These are phyloP conservation scores for Termitomyces sp. DNA, from an alignment of 768 basidiomycete genomes.

Conservation along the genomic window DNA sequence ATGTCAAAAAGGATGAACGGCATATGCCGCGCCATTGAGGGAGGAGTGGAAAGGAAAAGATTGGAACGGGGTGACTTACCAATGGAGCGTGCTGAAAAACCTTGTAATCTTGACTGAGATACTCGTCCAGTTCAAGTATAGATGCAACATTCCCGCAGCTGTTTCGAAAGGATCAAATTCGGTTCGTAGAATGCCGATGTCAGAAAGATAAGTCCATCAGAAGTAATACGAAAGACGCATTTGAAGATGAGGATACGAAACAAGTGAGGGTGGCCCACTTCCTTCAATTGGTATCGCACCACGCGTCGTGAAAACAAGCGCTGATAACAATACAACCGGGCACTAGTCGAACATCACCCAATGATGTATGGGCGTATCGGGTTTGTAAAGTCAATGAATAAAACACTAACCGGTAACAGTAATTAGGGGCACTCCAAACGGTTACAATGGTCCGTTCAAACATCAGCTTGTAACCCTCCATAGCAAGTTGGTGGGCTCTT, in stretches of 20 bases:
- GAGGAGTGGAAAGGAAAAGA: not conserved
- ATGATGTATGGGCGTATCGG: not conserved
- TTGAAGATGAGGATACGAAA: not conserved
- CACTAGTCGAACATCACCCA: not conserved
- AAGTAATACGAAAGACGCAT: not conserved
- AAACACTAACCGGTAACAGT: slow-evolving; percentile 85
- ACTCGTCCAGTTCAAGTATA: slow-evolving; percentile 90
- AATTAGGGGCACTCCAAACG: slow-evolving; percentile 98
- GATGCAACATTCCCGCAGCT: slow-evolving; percentile 97
- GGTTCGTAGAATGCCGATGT: slow-evolving; percentile 1
- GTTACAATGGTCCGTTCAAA: slow-evolving; percentile 94
- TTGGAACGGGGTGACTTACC: slow-evolving; percentile 38
- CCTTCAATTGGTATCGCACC: slow-evolving; percentile 3
- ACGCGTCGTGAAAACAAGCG: not conserved
- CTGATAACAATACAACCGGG: not conserved
- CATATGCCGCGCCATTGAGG: not conserved
- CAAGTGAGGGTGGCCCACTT: not conserved
- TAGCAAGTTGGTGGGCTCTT: slow-evolving; percentile 94
- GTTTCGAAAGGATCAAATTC: not conserved
- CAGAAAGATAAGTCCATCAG: not conserved
- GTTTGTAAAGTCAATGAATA: not conserved
- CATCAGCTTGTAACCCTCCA: slow-evolving; percentile 98
- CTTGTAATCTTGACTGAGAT: slow-evolving; percentile 91
- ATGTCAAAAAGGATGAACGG: slow-evolving; percentile 1
- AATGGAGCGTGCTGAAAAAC: slow-evolving; percentile 89